Conservation (phyloP, 441 rosid species). For the Dalechampia spathulata region DNA sequence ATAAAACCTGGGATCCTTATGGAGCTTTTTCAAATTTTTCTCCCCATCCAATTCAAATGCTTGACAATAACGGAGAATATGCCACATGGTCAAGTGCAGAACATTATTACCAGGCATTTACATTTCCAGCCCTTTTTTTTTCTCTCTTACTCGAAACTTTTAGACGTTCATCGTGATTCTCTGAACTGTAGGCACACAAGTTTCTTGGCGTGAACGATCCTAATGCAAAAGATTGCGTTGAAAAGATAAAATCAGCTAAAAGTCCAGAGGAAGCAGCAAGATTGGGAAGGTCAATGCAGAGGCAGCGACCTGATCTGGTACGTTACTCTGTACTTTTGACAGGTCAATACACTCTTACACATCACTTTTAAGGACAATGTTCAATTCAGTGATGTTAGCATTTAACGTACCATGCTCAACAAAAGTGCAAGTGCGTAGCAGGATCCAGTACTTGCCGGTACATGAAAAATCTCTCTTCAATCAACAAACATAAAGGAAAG, state of each 20-base stretch:
- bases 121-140: conserved; percentile 7
- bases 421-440: too few relatives aligned
- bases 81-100: conserved; percentile 72
- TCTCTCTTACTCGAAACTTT: conserved; percentile 8
- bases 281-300: conserved; percentile 64
- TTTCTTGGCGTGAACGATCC: conserved; percentile 54
- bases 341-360: background rate
- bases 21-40: conserved; percentile 92
- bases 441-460: too few relatives aligned
- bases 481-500: background rate
- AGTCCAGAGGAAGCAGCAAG: conserved; percentile 92
- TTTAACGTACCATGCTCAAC: background rate
- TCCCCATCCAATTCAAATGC: conserved; percentile 82
- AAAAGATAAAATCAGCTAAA: conserved; percentile 50
- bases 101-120: conserved; percentile 78
- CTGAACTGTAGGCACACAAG: conserved; percentile 58
- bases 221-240: conserved; percentile 47
- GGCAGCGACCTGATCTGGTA: conserved; percentile 61
- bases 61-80: conserved; percentile 37
- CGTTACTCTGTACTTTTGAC: conserved; percentile 10
- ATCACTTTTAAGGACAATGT: background rate
- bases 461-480: too few relatives aligned
- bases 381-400: background rate
- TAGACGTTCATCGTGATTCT: conserved; percentile 1
- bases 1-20: conserved; percentile 90